Base-by-base conservation (phyloP, 306 rosid species). In the Vigna angularis region DNA sequence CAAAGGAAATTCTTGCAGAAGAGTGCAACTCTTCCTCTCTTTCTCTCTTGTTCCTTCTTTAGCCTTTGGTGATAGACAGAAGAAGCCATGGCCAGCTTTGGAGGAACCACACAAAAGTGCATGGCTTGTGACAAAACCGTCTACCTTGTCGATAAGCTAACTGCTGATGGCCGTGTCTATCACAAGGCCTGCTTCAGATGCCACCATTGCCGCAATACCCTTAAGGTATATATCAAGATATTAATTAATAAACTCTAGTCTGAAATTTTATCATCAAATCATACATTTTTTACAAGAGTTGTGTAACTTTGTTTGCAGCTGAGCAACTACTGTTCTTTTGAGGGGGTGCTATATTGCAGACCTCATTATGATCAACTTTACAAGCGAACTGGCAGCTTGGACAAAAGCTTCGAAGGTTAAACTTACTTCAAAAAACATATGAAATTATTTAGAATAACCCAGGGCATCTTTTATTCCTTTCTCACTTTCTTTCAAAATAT, bases 151-250 rank as follows among this genome's bases (percentile, higher is more conserved):
- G 98, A 94, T 47, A 83, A 87, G 88, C 48, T 92, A 16, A 52
- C 91, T 0, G 87, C 94, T 15, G 97, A 90, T 75, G 77, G 86
- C 62, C 87, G 93, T 26, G 17, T 81, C 32, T 94, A 49, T 70
- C 98, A 94, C 49, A 94, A 89, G 83, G 90, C 93, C 66, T 91
- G 96, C 88, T 94, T 94, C 87, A 80, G 94, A 76, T 94, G 98
- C 91, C 89, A 89, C 88, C 98, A 94, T 76, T 94, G 97, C 88
- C 78, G 52, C 26, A 85, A 44, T 30, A 92, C 96, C 85, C 97
- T 94, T 36, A 94, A 94, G 93, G 94, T 87, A 73, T 58, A 17
- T 15, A 32, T 26, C 28, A 40, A 36, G 7, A 49, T 44, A 10
- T 34, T 6, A 34, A 34, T 4, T 4, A 5, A 34, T 26, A 26